Percentiles rank a stretch among this genome's conserved stretches.
Conservation (phyloP, 2,329 filamentous ascomycete genomes). For the Penicillium griseofulvum region DNA sequence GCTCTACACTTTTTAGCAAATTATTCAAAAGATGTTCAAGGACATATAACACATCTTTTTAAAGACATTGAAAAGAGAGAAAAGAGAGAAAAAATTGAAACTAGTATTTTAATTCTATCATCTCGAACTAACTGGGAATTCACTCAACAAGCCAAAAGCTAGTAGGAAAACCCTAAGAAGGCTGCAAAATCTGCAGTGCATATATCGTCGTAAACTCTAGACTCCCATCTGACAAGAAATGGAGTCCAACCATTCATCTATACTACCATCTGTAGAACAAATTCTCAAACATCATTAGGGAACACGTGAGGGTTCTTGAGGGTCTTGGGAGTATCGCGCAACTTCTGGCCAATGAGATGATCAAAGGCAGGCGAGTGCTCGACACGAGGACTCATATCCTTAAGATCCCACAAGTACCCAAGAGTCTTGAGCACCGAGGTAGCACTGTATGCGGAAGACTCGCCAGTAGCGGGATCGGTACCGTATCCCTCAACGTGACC, state of each 20-base stretch:
- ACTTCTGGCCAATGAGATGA: conserved; percentile 25
- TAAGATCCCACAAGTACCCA: conserved; percentile 31
- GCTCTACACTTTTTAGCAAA: not conserved
- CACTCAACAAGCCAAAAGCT: not conserved
- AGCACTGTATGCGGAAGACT: conserved; percentile 26
- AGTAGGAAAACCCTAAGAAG: not conserved
- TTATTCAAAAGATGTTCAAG: too few species aligned
- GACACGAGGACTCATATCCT: conserved; percentile 31
- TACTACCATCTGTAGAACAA: not conserved
- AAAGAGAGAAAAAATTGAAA: not conserved
- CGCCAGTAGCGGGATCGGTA: conserved; percentile 25
- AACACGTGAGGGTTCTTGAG: conserved; percentile 26
- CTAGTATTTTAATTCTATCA: not conserved
- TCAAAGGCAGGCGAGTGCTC: conserved; percentile 31
- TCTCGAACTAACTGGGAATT: not conserved
- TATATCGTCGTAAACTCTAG: not conserved
- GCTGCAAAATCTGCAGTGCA: not conserved
- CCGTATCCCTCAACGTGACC: conserved; percentile 31
- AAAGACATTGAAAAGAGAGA: not conserved
- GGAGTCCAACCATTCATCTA: not conserved
- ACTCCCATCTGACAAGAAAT: not conserved
- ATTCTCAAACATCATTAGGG: conserved; percentile 16
- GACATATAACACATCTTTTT: not conserved
- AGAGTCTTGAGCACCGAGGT: conserved; percentile 34
- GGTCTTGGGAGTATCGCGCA: conserved; percentile 10